Evolutionary conservation across 805 yeast genomes (phyloP), one percentile per base, ranked within the genome.

Genomic region (Pichia cabralensis): DNA sequence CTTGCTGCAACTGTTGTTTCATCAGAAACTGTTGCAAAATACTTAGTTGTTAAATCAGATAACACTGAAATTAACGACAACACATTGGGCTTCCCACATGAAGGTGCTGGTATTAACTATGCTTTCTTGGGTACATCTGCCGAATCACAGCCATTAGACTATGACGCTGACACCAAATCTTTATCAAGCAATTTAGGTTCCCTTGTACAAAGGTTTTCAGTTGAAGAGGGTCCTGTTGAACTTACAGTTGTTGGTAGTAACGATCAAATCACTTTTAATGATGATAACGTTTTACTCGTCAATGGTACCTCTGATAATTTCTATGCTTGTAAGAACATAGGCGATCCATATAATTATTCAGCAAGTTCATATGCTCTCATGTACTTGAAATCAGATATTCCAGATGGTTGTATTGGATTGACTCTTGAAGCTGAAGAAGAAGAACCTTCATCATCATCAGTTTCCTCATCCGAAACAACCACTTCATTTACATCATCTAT

Each of bases 21-120:
- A 8, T 41, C 43, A n/a, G 44, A 43, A 14, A 15, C 32, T 9
- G 44, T 55, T 13, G n/a, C n/a, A n/a, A n/a, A n/a, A n/a, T 20
- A 41, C 17, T 50, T 61, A 29, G 42, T 18, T 16, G 46, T 46
- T 30, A 42, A 47, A 21, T 57, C 65, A 22, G 48, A 44, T 28
- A 35, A 55, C 36, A 17, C 48, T 6, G 41, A 35, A 8, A 33
- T 63, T 33, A 39, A 60, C 38, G 59, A 58, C 24, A 35, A 48
- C 30, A n/a, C 33, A 8, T 22, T 42, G 14, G 58, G 54, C 30
- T 43, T 62, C 33, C 39, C 48, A 31, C 74, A 67, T 41, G 70
- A 64, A 52, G 73, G 73, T 48, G 74, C 74, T 34, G 73, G 62
- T 40, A 49, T 65, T 38, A 58, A 62, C 54, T 67, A 64, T 48